These are phyloP conservation scores for Leucoagaricus sp. DNA, from an alignment of 1,284 basidiomycete species.

Conservation along the genomic window DNA sequence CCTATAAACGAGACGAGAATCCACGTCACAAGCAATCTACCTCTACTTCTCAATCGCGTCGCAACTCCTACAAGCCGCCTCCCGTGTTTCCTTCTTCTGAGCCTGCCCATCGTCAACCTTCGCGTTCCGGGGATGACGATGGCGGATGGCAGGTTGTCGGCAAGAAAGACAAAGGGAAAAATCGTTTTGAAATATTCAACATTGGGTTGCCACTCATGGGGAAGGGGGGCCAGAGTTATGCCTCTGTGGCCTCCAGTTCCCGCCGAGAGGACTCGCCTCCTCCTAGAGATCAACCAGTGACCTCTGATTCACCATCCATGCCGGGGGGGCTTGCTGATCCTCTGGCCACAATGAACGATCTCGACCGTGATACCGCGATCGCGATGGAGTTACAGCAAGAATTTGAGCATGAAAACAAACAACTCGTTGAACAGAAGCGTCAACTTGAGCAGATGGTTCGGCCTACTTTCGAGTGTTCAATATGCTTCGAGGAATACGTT, in stretches of 20 bases:
- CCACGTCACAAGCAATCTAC: not conserved
- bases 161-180: conserved; percentile 7
- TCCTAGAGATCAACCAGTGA: not conserved
- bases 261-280: not conserved
- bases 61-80: not conserved
- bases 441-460: conserved; percentile 30
- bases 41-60: not conserved
- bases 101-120: not conserved
- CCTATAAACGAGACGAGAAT: not conserved
- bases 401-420: conserved; percentile 47
- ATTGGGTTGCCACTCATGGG: not conserved
- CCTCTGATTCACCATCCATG: not conserved
- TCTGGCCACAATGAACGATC: conserved; percentile 11
- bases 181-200: not conserved
- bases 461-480: conserved; percentile 48
- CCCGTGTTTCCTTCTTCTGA: not conserved
- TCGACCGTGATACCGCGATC: conserved; percentile 16
- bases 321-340: conserved; percentile 18
- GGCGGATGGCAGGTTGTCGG: conserved; percentile 9
- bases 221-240: not conserved
- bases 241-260: not conserved
- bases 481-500: conserved; percentile 56
- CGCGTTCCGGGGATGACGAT: not conserved
- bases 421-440: conserved; percentile 36
- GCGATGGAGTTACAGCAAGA: conserved; percentile 43